These are phyloP conservation scores for Lepiota brunneoincarnata DNA, from an alignment of 768 basidiomycete species.

Conservation along the genomic window DNA sequence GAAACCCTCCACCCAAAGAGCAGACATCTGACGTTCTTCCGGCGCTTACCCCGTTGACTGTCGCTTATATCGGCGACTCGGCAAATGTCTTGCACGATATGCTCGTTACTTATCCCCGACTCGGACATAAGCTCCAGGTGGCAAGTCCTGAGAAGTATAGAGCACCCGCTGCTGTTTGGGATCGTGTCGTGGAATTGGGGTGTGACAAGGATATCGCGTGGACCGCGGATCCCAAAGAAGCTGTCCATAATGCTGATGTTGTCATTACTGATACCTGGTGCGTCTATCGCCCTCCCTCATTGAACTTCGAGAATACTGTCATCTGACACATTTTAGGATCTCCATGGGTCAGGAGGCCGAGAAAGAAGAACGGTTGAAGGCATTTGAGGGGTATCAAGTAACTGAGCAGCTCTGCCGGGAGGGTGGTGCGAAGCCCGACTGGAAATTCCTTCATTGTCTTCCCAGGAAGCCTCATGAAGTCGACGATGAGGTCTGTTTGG, in stretches of 20 bases:
- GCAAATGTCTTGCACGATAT: slow-evolving; percentile 97
- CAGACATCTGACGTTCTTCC: slow-evolving; percentile 29
- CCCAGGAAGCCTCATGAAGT: slow-evolving; percentile 93
- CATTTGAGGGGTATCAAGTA: slow-evolving; percentile 92
- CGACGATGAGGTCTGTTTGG: slow-evolving; percentile 73
- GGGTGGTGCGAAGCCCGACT: slow-evolving; percentile 80
- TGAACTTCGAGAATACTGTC: not conserved
- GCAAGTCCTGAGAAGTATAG: slow-evolving; percentile 79
- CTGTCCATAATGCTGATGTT: slow-evolving; percentile 88
- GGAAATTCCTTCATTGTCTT: slow-evolving; percentile 96
- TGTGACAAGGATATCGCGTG: slow-evolving; percentile 75
- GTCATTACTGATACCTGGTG: slow-evolving; percentile 97
- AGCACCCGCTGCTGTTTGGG: slow-evolving; percentile 74
- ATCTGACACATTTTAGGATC: slow-evolving; percentile 54
- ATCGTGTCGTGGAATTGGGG: slow-evolving; percentile 70
- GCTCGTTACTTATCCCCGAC: slow-evolving; percentile 90
- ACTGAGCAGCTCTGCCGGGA: slow-evolving; percentile 82
- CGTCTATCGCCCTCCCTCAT: slow-evolving; percentile 18
- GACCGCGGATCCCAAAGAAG: slow-evolving; percentile 79
- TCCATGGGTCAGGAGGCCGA: slow-evolving; percentile 99
- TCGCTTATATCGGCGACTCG: slow-evolving; percentile 93
- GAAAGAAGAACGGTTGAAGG: slow-evolving; percentile 78
- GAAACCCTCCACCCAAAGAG: slow-evolving; percentile 17
- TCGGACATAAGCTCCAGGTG: slow-evolving; percentile 84
- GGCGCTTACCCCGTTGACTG: slow-evolving; percentile 72